Base-by-base conservation (phyloP, 257 asterid genomes). In the Nemophila menziesii region DNA sequence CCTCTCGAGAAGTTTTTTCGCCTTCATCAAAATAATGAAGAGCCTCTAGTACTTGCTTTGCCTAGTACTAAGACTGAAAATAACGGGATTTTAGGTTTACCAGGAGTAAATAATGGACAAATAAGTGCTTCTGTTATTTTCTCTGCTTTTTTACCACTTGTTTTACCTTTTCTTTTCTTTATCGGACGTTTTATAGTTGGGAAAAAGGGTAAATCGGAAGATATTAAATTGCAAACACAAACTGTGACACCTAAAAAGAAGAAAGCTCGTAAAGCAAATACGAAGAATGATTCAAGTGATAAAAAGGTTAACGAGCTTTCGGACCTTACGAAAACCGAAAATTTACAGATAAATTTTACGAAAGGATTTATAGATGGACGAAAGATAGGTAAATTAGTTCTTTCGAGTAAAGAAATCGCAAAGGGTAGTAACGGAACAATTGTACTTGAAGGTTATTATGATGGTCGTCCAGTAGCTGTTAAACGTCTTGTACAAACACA, bases 371-470 rank as follows among this genome's bases (percentile, higher is more conserved):
- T 37, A 1, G 61, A 60, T 51, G 80, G 69, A 20, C 90, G 96
- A 37, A 74, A 49, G 65, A 79, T 86, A 58, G 94, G 96, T 53
- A 77, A 73, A 61, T 26, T 86, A 60, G 57, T 70, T 27, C 72
- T 76, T 20, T 67, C 75, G 16, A 60, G 62, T 40, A 76, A 60
- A 55, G 92, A 76, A 70, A 82, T 82, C 3, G 96, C 94, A 0
- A 86, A 72, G 59, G 96, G 96, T 41, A 82, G 96, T 71, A 86
- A 86, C 44, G 96, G 96, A 18, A 86, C 96, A 1, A 59, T 86
- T 56, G 82, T 86, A 4, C 86, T 86, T 12, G 93, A 82, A 66
- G 96, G 96, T 51, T 61, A 61, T 34, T 86, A 78, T 23, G 92
- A 82, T 44, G 96, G 96, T 2, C 94, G 94, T 36, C 72, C 69